A percentile compares a stretch with the other conserved stretches of the same genome.
Evolutionary conservation across 805 yeast species (phyloP).

Genomic region (Schwanniomyces occidentalis): DNA sequence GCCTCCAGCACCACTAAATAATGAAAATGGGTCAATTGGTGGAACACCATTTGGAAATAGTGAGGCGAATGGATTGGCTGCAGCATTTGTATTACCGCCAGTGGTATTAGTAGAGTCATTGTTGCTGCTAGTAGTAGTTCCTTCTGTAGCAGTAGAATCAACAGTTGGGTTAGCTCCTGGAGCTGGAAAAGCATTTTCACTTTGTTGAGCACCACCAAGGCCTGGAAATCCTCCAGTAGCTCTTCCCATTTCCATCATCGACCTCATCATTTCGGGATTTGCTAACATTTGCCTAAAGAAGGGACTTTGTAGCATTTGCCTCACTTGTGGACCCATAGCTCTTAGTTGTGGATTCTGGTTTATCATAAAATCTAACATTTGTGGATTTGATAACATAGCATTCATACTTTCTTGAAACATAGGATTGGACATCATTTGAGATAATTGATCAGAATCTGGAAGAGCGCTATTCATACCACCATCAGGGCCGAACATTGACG

Average conservation of each 20-base stretch:
- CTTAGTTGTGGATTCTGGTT: conserved; percentile 82
- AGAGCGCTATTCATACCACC: conserved; percentile 77
- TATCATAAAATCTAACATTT: conserved; percentile 80
- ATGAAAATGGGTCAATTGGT: conserved; percentile 53
- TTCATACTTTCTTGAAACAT: conserved; percentile 79
- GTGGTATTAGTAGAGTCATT: conserved; percentile 13
- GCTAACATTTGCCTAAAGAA: conserved; percentile 64
- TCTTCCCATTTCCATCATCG: conserved; percentile 75
- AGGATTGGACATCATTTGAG: conserved; percentile 77
- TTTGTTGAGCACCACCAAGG: conserved; percentile 16
- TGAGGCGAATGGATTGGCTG: conserved; percentile 41
- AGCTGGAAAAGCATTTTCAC: conserved; percentile 19
- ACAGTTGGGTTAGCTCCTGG: conserved; percentile 41
- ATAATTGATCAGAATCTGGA: conserved; percentile 76
- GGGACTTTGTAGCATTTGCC: conserved; percentile 83
- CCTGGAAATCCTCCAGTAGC: conserved; percentile 40
- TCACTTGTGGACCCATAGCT: conserved; percentile 84
- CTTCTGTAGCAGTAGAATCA: conserved; percentile 13
- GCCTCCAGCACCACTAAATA: conserved; percentile 44
- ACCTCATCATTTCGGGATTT: conserved; percentile 86
- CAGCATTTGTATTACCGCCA: conserved; percentile 13
- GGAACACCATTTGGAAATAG: conserved; percentile 36
- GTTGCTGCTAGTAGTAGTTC: conserved; percentile 3
- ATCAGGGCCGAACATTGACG: conserved; percentile 90
- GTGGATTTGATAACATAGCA: conserved; percentile 81